Percentiles rank a stretch among this genome's conserved stretches.
phyloP scores from a whole-genome alignment of 2,329 filamentous ascomycete species.

The Reticulascus tulasneorum region DNA sequence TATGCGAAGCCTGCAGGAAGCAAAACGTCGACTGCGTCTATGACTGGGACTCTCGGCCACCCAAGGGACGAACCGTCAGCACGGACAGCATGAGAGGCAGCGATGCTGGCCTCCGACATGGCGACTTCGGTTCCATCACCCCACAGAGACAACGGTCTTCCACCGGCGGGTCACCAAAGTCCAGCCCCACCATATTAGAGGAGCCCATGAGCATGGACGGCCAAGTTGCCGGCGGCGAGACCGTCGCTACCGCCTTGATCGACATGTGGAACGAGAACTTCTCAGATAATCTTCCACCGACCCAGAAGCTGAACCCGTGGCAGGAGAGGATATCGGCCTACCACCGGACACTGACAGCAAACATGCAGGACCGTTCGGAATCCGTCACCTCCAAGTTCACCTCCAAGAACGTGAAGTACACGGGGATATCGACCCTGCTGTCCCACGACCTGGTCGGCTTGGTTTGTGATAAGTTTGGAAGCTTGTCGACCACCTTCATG shows the following conservation, averaged over 20 bases:
- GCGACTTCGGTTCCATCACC: not conserved
- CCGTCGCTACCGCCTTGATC: slow-evolving; percentile 25
- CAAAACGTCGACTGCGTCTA: slow-evolving; percentile 34
- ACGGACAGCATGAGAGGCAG: slow-evolving; percentile 20
- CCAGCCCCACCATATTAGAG: slow-evolving; percentile 19
- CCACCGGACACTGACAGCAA: slow-evolving; percentile 12
- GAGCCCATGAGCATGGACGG: slow-evolving; percentile 14
- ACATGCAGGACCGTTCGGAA: slow-evolving; percentile 11
- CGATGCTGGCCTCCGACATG: not conserved
- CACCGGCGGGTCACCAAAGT: slow-evolving; percentile 19
- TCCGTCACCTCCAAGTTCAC: slow-evolving; percentile 12
- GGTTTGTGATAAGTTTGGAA: slow-evolving; percentile 24
- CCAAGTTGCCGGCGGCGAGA: slow-evolving; percentile 14
- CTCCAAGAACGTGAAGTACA: slow-evolving; percentile 17
- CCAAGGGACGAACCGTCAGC: slow-evolving; percentile 23
- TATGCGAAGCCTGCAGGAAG: slow-evolving; percentile 31
- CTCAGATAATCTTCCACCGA: slow-evolving; percentile 7
- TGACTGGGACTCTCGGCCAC: slow-evolving; percentile 28
- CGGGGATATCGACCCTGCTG: slow-evolving; percentile 23
- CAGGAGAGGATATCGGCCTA: slow-evolving; percentile 17
- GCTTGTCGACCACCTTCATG: slow-evolving; percentile 23
- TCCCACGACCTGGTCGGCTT: slow-evolving; percentile 26
- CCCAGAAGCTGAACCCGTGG: slow-evolving; percentile 15
- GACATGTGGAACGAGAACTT: slow-evolving; percentile 26
- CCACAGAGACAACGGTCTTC: slow-evolving; percentile 19